phyloP scores from a whole-genome alignment of 169 alveolate genomes.

The Toxoplasma gondii region DNA sequence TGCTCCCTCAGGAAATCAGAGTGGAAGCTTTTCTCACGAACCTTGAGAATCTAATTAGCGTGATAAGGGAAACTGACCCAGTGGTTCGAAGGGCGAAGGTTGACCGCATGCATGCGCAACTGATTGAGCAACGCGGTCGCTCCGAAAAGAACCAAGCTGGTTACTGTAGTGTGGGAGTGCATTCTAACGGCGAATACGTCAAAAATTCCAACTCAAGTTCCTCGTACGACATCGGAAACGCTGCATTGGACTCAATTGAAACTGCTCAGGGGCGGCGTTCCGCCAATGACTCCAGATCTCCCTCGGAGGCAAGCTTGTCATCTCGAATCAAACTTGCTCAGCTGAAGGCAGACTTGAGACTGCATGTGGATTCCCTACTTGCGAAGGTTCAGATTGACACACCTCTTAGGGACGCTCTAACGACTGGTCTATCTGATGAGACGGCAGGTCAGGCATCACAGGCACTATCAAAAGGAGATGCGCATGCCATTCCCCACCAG shows the following conservation, averaged over 20 bases:
- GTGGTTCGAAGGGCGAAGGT: background rate
- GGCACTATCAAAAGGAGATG: background rate
- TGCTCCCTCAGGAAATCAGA: background rate
- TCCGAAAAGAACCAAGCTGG: background rate
- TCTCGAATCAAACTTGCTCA: background rate
- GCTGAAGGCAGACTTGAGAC: slow-evolving; percentile 16
- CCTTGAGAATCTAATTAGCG: background rate
- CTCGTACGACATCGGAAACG: background rate
- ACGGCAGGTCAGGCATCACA: background rate
- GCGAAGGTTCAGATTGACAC: background rate
- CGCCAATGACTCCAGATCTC: too few relatives aligned
- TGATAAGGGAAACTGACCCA: background rate
- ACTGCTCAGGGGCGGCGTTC: too few relatives aligned
- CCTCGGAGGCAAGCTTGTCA: background rate
- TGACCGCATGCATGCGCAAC: background rate
- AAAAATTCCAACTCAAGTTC: background rate
- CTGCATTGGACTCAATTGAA: too few relatives aligned
- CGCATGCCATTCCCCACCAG: background rate
- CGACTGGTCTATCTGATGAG: background rate
- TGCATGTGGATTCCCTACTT: background rate
- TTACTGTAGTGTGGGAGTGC: too few relatives aligned
- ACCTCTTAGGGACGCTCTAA: background rate
- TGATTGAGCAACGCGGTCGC: background rate
- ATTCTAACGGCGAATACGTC: background rate
- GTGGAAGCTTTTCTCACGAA: background rate